Evolutionary conservation across 495 filamentous ascomycete genomes (phyloP).

Genomic region (Penicillium tannophilum): DNA sequence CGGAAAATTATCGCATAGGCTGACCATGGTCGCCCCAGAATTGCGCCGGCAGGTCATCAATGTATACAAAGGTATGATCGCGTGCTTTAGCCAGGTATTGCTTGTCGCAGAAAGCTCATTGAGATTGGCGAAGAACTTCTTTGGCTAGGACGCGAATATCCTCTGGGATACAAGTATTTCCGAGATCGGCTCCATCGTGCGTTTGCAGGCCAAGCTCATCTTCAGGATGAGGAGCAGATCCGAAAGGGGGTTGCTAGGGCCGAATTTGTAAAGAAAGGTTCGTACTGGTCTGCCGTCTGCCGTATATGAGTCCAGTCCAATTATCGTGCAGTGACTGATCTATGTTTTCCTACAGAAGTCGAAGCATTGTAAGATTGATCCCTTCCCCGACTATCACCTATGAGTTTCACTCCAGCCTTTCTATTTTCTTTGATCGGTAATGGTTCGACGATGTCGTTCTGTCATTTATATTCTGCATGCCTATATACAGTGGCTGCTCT

Average conservation of each 20-base stretch:
- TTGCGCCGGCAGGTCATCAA: slow-evolving; percentile 80
- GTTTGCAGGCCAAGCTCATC: slow-evolving; percentile 70
- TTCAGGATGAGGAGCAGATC: slow-evolving; percentile 76
- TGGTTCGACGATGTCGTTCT: slow-evolving; percentile 1
- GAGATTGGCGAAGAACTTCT: slow-evolving; percentile 65
- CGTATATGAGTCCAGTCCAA: neutral
- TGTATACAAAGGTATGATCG: slow-evolving; percentile 80
- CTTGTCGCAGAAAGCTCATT: neutral
- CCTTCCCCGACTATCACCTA: slow-evolving; percentile 1
- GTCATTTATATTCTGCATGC: slow-evolving; percentile 5
- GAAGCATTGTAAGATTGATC: slow-evolving; percentile 76
- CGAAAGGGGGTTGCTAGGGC: slow-evolving; percentile 72
- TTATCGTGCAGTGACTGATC: neutral
- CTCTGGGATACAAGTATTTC: slow-evolving; percentile 84
- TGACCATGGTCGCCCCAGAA: slow-evolving; percentile 51
- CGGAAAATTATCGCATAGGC: slow-evolving; percentile 7
- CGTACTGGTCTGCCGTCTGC: slow-evolving; percentile 18
- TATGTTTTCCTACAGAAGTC: slow-evolving; percentile 59
- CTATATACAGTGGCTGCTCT: neutral
- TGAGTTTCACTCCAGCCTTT: slow-evolving; percentile 1
- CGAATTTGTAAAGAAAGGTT: slow-evolving; percentile 90
- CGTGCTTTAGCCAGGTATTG: neutral
- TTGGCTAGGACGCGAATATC: slow-evolving; percentile 82
- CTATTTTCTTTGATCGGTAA: neutral
- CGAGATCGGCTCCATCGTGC: slow-evolving; percentile 78